Percentiles rank a stretch among this genome's conserved stretches.
These are phyloP conservation scores for Fusarium stilboides DNA, from an alignment of 2,329 filamentous ascomycete species.

Conservation along the genomic window DNA sequence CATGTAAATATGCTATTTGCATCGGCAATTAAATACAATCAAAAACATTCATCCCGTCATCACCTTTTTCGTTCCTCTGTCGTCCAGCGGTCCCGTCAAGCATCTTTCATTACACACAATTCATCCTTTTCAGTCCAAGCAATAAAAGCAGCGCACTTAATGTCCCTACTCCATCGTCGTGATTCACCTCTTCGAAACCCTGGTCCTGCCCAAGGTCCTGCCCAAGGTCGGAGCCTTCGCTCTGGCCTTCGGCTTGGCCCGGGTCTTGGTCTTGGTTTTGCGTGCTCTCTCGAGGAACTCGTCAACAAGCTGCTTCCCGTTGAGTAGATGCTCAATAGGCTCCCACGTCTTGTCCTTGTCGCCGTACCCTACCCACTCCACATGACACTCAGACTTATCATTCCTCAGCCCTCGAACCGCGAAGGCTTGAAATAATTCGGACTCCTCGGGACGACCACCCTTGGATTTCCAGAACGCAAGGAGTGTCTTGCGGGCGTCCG, in stretches of 20 bases:
- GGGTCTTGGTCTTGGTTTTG: constrained; percentile 23
- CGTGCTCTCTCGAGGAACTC: constrained; percentile 48
- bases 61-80: not conserved
- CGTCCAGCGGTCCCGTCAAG: constrained; percentile 12
- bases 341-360: constrained; percentile 53
- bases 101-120: not conserved
- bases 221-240: not conserved
- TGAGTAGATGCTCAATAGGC: constrained; percentile 50
- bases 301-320: constrained; percentile 39
- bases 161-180: not conserved
- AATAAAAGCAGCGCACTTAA: not conserved
- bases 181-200: constrained; percentile 4
- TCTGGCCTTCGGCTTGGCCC: not conserved
- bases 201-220: constrained; percentile 12
- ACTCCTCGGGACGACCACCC: constrained; percentile 52
- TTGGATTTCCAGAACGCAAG: constrained; percentile 53
- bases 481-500: constrained; percentile 52
- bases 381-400: constrained; percentile 49
- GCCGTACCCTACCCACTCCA: constrained; percentile 57
- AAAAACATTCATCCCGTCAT: constrained; percentile 28
- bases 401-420: constrained; percentile 52
- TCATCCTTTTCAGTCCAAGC: not conserved
- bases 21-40: constrained; percentile 9
- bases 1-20: not conserved
- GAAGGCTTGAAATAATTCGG: constrained; percentile 53